phyloP scores from a whole-genome alignment of 768 basidiomycete species.

The Serpula lacrymans region DNA sequence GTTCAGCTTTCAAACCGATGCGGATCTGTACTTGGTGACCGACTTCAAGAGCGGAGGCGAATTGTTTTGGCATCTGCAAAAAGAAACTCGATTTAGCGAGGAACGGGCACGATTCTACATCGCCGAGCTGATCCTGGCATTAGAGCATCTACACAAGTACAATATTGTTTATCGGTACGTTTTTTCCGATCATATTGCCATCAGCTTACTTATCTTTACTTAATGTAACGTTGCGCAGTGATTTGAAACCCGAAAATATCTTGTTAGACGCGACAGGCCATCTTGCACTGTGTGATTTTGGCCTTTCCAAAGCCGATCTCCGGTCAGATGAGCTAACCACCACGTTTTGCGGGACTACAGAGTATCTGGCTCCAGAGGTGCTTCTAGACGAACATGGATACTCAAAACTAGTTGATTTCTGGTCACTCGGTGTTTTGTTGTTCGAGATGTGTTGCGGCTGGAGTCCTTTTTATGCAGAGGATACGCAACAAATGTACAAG shows the following conservation, averaged over 20 bases:
- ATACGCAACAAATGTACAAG: slow-evolving; percentile 99
- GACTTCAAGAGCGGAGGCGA: slow-evolving; percentile 99
- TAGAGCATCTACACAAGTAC: slow-evolving; percentile 97
- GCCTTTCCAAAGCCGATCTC: slow-evolving; percentile 93
- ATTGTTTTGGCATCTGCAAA: slow-evolving; percentile 97
- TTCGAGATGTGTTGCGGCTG: slow-evolving; percentile 99
- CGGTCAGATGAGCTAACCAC: slow-evolving; percentile 95
- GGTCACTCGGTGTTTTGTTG: slow-evolving; percentile 91
- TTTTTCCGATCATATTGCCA: slow-evolving; percentile 18
- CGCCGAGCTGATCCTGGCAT: slow-evolving; percentile 89
- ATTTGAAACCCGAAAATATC: slow-evolving; percentile 98
- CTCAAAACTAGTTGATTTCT: slow-evolving; percentile 98
- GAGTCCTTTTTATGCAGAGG: slow-evolving; percentile 99
- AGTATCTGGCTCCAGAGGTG: slow-evolving; percentile 98
- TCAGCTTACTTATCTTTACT: slow-evolving; percentile 2
- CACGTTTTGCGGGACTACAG: slow-evolving; percentile 98
- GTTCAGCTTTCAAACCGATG: slow-evolving; percentile 96
- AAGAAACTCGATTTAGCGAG: slow-evolving; percentile 90
- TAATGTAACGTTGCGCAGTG: slow-evolving; percentile 44
- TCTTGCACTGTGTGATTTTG: slow-evolving; percentile 97
- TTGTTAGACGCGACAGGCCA: slow-evolving; percentile 97
- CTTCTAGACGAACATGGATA: slow-evolving; percentile 97
- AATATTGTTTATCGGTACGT: slow-evolving; percentile 89
- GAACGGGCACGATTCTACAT: slow-evolving; percentile 95
- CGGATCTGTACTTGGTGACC: slow-evolving; percentile 93